These are phyloP conservation scores for Intubia oerlemansii DNA, from an alignment of 2,329 filamentous ascomycete genomes.

Conservation along the genomic window DNA sequence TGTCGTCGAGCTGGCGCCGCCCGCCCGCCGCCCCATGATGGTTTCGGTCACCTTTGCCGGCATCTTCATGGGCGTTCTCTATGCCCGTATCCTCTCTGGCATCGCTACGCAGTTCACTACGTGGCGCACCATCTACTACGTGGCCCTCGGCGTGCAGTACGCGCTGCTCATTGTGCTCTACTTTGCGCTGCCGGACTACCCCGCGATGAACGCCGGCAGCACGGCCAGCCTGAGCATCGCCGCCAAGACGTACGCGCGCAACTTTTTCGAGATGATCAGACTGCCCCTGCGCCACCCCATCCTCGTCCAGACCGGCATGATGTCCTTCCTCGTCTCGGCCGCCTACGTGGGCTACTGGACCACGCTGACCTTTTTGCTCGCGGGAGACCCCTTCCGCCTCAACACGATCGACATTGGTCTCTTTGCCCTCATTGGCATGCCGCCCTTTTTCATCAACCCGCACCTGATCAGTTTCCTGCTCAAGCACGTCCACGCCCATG, in stretches of 20 bases:
- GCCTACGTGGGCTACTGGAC: conserved; percentile 27
- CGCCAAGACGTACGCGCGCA: conserved; percentile 37
- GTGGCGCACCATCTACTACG: conserved; percentile 37
- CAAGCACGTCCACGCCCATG: conserved; percentile 2
- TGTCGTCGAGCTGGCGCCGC: conserved; percentile 51
- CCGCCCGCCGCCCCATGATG: conserved; percentile 41
- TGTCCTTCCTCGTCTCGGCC: conserved; percentile 33
- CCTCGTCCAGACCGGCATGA: conserved; percentile 44
- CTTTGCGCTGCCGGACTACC: conserved; percentile 59
- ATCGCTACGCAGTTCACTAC: conserved; percentile 2
- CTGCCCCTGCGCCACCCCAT: conserved; percentile 42
- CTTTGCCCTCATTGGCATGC: conserved; percentile 51
- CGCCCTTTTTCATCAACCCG: conserved; percentile 6
- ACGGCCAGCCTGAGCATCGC: conserved; percentile 33
- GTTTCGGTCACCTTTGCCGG: conserved; percentile 46
- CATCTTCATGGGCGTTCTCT: conserved; percentile 47
- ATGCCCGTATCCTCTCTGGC: conserved; percentile 27
- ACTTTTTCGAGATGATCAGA: conserved; percentile 34
- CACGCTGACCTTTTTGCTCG: conserved; percentile 54
- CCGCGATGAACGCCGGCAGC: conserved; percentile 39
- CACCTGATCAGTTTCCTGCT: conserved; percentile 4
- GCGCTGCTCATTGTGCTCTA: conserved; percentile 41
- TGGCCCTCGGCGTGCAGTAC: conserved; percentile 48
- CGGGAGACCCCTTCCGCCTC: conserved; percentile 43
- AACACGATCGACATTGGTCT: conserved; percentile 46